Conservation (phyloP, 768 basidiomycete genomes). For the Kwoniella bestiolae region DNA sequence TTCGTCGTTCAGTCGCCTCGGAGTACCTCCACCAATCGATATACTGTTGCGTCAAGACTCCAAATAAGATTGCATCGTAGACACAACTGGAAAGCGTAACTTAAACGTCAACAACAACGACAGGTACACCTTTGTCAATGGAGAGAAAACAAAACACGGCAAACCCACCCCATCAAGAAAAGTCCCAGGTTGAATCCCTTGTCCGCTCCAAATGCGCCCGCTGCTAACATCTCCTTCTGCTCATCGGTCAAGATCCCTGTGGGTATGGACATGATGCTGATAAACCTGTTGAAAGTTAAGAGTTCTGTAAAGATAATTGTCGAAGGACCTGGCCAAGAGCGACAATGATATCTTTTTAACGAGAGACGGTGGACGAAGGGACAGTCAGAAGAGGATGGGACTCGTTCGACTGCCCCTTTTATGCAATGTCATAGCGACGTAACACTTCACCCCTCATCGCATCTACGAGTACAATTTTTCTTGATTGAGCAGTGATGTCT, state of each 20-base stretch:
- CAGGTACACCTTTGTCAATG: neutral
- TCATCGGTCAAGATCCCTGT: neutral
- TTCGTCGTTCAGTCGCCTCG: neutral
- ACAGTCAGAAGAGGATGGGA: too few relatives aligned
- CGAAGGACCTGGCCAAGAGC: too few relatives aligned
- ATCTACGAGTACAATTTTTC: too few relatives aligned
- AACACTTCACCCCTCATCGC: neutral
- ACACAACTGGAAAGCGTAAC: neutral
- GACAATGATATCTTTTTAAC: too few relatives aligned
- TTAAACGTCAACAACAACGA: neutral
- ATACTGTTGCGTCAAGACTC: slow-evolving; percentile 13
- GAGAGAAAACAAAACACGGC: neutral
- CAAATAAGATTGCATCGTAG: neutral
- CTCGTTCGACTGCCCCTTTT: too few relatives aligned
- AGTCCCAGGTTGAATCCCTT: slow-evolving; percentile 3
- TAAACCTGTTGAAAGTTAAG: too few relatives aligned
- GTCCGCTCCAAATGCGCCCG: neutral
- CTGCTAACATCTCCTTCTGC: neutral
- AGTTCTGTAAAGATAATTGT: too few relatives aligned
- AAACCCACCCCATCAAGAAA: slow-evolving; percentile 1
- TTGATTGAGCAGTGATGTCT: too few relatives aligned
- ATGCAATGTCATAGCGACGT: too few relatives aligned
- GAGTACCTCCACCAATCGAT: slow-evolving; percentile 11
- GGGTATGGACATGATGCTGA: neutral
- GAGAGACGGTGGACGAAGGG: too few relatives aligned